Conservation (phyloP, 345 rosid genomes). For the Eucalyptus marginata region DNA sequence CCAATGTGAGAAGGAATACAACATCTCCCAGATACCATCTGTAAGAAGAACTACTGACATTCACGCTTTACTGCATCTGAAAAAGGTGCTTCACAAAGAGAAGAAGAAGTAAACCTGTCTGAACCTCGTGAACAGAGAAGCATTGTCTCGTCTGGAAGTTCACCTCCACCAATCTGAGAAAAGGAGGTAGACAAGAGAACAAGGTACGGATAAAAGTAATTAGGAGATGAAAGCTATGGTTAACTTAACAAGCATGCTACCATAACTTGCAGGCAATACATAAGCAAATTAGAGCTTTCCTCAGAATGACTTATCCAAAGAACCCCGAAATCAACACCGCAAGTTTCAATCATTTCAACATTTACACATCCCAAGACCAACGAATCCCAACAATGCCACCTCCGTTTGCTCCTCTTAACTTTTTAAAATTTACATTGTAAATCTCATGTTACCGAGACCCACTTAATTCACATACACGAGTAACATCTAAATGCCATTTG, state of each 20-base stretch:
- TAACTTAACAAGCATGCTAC: background rate
- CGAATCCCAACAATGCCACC: background rate
- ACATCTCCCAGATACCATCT: background rate
- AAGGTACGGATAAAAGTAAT: background rate
- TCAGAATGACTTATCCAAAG: background rate
- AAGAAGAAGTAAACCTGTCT: slow-evolving; percentile 54
- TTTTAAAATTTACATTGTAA: background rate
- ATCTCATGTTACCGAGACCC: background rate
- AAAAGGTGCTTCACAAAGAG: background rate
- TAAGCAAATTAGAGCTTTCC: background rate
- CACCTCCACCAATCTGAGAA: slow-evolving; percentile 85
- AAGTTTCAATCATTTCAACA: background rate
- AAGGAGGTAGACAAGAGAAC: slow-evolving; percentile 5
- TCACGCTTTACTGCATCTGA: background rate
- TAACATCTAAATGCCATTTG: background rate
- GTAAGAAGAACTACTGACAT: background rate
- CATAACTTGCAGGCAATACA: background rate
- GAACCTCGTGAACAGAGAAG: slow-evolving; percentile 84
- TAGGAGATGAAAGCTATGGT: background rate
- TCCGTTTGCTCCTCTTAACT: background rate
- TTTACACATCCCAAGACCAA: background rate
- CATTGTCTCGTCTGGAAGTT: slow-evolving; percentile 79
- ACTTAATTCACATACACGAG: background rate
- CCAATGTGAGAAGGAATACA: background rate
- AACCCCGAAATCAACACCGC: background rate